These are phyloP conservation scores for Carex cristatella DNA, from an alignment of 176 grass and related monocot genomes.

Conservation along the genomic window DNA sequence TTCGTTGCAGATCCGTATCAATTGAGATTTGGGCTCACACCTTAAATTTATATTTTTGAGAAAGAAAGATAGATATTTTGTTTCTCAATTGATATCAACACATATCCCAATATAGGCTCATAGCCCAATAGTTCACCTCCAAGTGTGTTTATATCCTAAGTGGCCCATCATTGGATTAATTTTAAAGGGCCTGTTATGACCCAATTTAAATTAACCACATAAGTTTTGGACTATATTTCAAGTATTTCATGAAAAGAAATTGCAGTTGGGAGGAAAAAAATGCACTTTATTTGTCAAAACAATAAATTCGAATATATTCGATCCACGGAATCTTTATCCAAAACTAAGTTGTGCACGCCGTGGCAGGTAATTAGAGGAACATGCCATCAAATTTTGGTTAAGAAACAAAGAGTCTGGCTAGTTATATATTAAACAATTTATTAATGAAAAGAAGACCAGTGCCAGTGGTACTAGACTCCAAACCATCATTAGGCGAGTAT, in stretches of 20 bases:
- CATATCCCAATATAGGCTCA: no score
- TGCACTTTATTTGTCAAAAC: neutral
- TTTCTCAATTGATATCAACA: no score
- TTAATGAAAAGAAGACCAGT: neutral
- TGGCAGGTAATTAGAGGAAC: neutral
- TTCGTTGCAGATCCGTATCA: no score
- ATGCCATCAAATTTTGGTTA: constrained; percentile 4
- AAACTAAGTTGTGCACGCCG: neutral
- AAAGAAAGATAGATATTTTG: no score
- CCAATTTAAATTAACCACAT: neutral
- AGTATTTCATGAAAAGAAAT: neutral
- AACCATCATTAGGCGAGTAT: neutral
- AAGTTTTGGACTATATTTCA: neutral
- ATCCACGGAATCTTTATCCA: constrained; percentile 2
- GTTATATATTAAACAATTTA: neutral
- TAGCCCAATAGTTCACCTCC: neutral
- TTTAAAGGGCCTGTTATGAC: neutral
- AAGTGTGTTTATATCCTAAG: neutral
- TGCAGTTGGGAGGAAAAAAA: neutral
- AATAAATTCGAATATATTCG: constrained; percentile 1
- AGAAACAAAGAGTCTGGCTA: neutral
- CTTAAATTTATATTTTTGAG: no score
- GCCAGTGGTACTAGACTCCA: neutral
- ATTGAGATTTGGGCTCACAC: no score
- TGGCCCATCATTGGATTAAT: neutral